These are phyloP conservation scores for Penicillium sp. DNA, from an alignment of 2,329 filamentous ascomycete species.

Conservation along the genomic window DNA sequence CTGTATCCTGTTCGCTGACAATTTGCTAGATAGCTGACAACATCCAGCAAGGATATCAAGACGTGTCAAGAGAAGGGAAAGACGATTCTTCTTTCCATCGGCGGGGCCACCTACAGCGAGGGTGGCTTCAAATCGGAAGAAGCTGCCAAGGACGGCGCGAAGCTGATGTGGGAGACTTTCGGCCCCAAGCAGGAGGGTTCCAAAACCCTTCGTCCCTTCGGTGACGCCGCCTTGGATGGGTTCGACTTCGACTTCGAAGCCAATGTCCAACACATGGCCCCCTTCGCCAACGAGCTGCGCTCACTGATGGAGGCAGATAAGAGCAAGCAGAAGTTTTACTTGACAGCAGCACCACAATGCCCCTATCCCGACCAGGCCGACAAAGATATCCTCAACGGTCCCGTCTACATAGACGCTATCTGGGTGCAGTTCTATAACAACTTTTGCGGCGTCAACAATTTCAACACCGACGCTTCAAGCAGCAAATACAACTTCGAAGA, in stretches of 20 bases:
- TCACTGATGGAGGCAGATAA: slow-evolving; percentile 51
- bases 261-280: slow-evolving; percentile 55
- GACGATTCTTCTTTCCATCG: slow-evolving; percentile 69
- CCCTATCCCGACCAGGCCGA: slow-evolving; percentile 62
- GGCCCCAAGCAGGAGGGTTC: slow-evolving; percentile 51
- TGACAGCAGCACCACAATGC: slow-evolving; percentile 68
- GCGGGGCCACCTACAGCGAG: slow-evolving; percentile 67
- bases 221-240: slow-evolving; percentile 63
- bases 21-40: slow-evolving; percentile 14
- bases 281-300: slow-evolving; percentile 60
- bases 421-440: slow-evolving; percentile 70
- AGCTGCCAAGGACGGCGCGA: slow-evolving; percentile 55
- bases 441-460: slow-evolving; percentile 59
- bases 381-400: slow-evolving; percentile 54
- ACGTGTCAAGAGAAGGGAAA: slow-evolving; percentile 65
- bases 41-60: slow-evolving; percentile 44
- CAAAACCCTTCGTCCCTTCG: slow-evolving; percentile 62
- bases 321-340: slow-evolving; percentile 55
- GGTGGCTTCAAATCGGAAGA: slow-evolving; percentile 59
- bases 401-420: slow-evolving; percentile 58
- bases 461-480: slow-evolving; percentile 45
- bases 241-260: slow-evolving; percentile 76
- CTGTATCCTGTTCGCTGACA: not conserved
- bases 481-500: slow-evolving; percentile 59
- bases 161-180: slow-evolving; percentile 68